Evolutionary conservation across 2,329 filamentous ascomycete genomes (phyloP).

Genomic region (Botrytis sinoallii): DNA sequence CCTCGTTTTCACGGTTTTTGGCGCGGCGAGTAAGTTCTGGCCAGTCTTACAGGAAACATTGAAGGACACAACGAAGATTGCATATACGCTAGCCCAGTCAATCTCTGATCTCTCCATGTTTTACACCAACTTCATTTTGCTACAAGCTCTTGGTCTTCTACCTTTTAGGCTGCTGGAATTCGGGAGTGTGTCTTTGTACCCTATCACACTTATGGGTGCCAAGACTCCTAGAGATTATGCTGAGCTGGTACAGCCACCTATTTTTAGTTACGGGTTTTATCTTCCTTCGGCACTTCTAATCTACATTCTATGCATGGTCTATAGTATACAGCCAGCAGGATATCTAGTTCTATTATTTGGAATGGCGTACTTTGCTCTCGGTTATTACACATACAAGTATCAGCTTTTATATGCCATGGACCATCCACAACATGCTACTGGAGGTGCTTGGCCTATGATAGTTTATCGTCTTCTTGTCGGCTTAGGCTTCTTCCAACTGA

Average conservation of each 20-base stretch:
- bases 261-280: slow-evolving; percentile 95
- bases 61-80: slow-evolving; percentile 75
- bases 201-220: slow-evolving; percentile 72
- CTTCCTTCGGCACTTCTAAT: slow-evolving; percentile 88
- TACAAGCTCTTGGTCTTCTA: slow-evolving; percentile 90
- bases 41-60: slow-evolving; percentile 69
- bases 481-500: slow-evolving; percentile 82
- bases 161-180: slow-evolving; percentile 90
- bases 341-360: slow-evolving; percentile 81
- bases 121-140: slow-evolving; percentile 89
- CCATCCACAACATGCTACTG: slow-evolving; percentile 89
- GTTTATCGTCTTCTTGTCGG: slow-evolving; percentile 88
- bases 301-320: slow-evolving; percentile 93
- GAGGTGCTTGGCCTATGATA: slow-evolving; percentile 93
- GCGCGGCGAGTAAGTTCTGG: slow-evolving; percentile 73
- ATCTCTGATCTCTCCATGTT: slow-evolving; percentile 75
- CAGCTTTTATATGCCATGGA: slow-evolving; percentile 98
- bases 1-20: slow-evolving; percentile 85
- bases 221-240: slow-evolving; percentile 88
- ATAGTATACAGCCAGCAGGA: slow-evolving; percentile 79
- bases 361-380: slow-evolving; percentile 76
- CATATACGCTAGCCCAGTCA: slow-evolving; percentile 69
- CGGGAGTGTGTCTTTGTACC: slow-evolving; percentile 79
- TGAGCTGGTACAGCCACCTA: slow-evolving; percentile 74
- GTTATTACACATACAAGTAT: slow-evolving; percentile 93